Conservation (phyloP, 306 rosid genomes). For the Hippophae rhamnoides region DNA sequence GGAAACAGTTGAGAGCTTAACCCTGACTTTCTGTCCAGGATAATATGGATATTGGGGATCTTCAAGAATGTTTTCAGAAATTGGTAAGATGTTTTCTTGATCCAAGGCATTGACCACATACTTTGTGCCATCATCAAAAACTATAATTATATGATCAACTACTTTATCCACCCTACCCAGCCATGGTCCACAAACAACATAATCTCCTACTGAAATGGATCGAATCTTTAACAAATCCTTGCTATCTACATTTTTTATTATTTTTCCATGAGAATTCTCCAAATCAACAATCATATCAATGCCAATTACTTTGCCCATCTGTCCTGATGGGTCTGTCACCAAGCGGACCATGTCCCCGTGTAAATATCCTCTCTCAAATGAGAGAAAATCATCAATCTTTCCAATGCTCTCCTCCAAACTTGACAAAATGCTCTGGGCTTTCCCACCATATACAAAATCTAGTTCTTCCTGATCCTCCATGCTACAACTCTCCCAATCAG, state of each 20-base stretch:
- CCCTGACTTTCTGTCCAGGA: conserved; percentile 89
- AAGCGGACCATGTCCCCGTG: conserved; percentile 74
- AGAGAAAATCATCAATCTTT: conserved; percentile 82
- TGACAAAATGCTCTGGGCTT: conserved; percentile 75
- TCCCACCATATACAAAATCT: conserved; percentile 54
- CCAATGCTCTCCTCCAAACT: conserved; percentile 89
- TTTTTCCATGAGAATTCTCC: conserved; percentile 54
- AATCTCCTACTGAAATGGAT: conserved; percentile 74
- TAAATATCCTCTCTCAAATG: conserved; percentile 66
- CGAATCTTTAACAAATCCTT: conserved; percentile 58
- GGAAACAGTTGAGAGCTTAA: conserved; percentile 48
- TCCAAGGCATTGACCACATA: conserved; percentile 47
- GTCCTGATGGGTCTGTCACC: conserved; percentile 64
- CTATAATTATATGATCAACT: conserved; percentile 51
- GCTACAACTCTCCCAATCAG: conserved; percentile 80
- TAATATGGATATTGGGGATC: conserved; percentile 81
- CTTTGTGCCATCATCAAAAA: conserved; percentile 74
- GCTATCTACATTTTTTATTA: conserved; percentile 52
- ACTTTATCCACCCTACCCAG: conserved; percentile 74
- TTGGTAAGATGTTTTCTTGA: conserved; percentile 53
- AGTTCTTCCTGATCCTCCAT: conserved; percentile 70
- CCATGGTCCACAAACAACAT: conserved; percentile 75
- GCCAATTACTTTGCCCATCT: conserved; percentile 74
- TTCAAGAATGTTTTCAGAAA: conserved; percentile 55
- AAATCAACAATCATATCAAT: conserved; percentile 65